These are phyloP conservation scores for Ploettnerulaceae sp. DNA, from an alignment of 2,329 filamentous ascomycete genomes.

Conservation along the genomic window DNA sequence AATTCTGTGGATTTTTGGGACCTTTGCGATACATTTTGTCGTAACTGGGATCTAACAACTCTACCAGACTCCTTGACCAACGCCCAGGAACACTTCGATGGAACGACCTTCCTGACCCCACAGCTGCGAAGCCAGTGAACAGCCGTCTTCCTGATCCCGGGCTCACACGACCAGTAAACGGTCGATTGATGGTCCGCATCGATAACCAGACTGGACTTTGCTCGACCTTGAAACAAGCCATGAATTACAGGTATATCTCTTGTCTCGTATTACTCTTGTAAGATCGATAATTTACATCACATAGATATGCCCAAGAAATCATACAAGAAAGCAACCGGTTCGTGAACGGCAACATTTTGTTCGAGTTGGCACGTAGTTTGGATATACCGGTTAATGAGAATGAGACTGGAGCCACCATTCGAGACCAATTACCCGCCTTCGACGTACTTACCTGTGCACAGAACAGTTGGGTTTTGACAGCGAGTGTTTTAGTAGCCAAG, in stretches of 20 bases:
- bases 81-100: constrained; percentile 48
- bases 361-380: constrained; percentile 28
- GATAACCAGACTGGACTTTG: constrained; percentile 40
- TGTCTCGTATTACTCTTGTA: not conserved
- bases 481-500: constrained; percentile 50
- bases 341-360: constrained; percentile 29
- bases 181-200: constrained; percentile 28
- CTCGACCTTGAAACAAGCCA: constrained; percentile 46
- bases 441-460: constrained; percentile 44
- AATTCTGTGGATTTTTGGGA: not conserved
- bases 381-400: constrained; percentile 24
- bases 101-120: constrained; percentile 56
- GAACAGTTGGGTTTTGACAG: constrained; percentile 51
- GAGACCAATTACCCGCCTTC: constrained; percentile 41
- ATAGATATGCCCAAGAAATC: constrained; percentile 28
- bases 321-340: constrained; percentile 27
- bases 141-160: constrained; percentile 49
- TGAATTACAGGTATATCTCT: constrained; percentile 46
- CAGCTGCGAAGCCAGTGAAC: not conserved
- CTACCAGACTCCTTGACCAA: constrained; percentile 38
- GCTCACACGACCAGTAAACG: constrained; percentile 27
- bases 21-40: not conserved
- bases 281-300: constrained; percentile 9
- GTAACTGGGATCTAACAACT: constrained; percentile 8
- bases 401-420: constrained; percentile 27